Evolutionary conservation across 192 early-diverging fungal genomes (phyloP), one percentile per base, ranked within the genome.

Genomic region (Phycomyces nitens): DNA sequence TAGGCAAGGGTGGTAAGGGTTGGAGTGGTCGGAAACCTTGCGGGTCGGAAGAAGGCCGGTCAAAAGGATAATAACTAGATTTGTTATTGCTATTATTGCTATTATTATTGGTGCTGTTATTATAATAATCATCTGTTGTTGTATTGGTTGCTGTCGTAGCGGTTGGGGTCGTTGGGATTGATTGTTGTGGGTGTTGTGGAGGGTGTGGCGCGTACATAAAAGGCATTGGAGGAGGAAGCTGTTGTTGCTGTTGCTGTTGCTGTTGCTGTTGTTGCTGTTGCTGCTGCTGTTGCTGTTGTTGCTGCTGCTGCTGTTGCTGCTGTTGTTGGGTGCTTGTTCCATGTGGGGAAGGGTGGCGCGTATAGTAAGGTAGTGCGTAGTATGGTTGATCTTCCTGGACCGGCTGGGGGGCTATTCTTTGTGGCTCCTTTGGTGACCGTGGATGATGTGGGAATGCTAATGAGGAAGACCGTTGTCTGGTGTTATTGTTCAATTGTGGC

Each of bases 281-380:
- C 41, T 42, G 14, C 41, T 42, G 41, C 41, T 42, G 41, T 14
- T 42, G 41, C 14, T 42, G 41, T 42, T 41, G 22, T n/a, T 39
- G 57, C 22, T 58, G 57, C 16, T 44, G 41, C 0, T 59, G 58
- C 41, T 60, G 58, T 20, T 49, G 43, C 1, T 60, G 56, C 6
- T 58, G 57, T 24, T 59, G 57, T 24, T 59, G 41, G 20, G 54
- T 47, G 60, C 53, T 40, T 43, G 65, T 53, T 23, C 29, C 29
- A 7, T 34, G 40, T 39, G 55, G 49, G 18, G 64, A 58, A 58
- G 43, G 56, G 18, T 66, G 64, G 57, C 56, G 26, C 47, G 44
- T 39, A 22, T 66, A 61, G 41, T 61, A 60, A 49, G 56, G 42
- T 21, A 39, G 40, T 12, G 43, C 23, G 15, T 55, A 24, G 34